Percentiles rank a stretch among this genome's conserved stretches.
Evolutionary conservation across 2,329 filamentous ascomycete genomes (phyloP).

Genomic region (Microascus cirrosus): DNA sequence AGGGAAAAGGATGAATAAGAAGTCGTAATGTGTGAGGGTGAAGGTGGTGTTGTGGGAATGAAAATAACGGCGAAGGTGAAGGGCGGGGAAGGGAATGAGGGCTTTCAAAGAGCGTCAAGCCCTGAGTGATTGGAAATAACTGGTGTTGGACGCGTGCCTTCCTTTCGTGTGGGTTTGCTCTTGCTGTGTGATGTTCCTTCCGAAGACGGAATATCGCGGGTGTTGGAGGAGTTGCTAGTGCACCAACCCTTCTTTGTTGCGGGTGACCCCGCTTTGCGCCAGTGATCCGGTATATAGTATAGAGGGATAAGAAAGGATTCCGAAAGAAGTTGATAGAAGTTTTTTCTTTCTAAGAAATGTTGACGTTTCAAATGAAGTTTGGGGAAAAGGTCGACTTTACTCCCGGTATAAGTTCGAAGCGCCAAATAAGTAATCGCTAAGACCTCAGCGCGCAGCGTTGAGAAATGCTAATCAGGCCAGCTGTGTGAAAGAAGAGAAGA

Average conservation of each 20-base stretch:
- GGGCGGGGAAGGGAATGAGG: not conserved
- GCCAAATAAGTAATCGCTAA: not conserved
- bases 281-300: not conserved
- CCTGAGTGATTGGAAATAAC: not conserved
- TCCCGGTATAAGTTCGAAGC: not conserved
- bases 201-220: not conserved
- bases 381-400: not conserved
- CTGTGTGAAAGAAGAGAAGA: constrained; percentile 1
- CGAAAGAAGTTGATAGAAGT: not conserved
- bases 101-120: not conserved
- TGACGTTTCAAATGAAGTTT: not conserved
- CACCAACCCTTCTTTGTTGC: not conserved
- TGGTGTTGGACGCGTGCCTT: not conserved
- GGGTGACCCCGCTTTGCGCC: not conserved
- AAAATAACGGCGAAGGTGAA: not conserved
- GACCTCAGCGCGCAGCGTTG: not conserved
- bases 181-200: not conserved
- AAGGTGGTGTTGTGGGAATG: not conserved
- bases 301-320: not conserved
- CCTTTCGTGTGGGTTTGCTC: not conserved
- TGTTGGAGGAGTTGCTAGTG: not conserved
- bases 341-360: not conserved
- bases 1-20: not conserved
- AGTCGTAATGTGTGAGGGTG: not conserved
- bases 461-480: not conserved